Percentiles rank a stretch among this genome's conserved stretches.
These are phyloP conservation scores for Logfia minima DNA, from an alignment of 129 eudicot genomes.

Conservation along the genomic window DNA sequence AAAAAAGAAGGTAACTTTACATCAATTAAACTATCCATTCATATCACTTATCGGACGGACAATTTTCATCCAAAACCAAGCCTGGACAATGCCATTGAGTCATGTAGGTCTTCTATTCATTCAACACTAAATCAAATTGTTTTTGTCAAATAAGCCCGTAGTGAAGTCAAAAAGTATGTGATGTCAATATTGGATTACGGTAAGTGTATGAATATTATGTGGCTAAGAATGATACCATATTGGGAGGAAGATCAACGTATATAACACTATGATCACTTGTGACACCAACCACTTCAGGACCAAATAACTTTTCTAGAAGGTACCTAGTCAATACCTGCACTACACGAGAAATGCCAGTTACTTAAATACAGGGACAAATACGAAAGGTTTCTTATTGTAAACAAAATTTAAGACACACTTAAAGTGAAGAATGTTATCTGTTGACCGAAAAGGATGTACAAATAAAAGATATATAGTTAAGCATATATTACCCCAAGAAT, in stretches of 20 bases:
- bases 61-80: too few relatives aligned
- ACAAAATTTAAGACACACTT: neutral
- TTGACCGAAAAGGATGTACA: neutral
- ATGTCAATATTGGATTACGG: too few relatives aligned
- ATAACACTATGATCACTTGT: conserved; percentile 69
- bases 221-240: conserved; percentile 61
- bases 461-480: neutral
- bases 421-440: neutral
- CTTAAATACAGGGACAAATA: neutral
- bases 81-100: too few relatives aligned
- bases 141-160: too few relatives aligned
- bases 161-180: too few relatives aligned
- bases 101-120: too few relatives aligned
- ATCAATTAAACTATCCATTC: too few relatives aligned
- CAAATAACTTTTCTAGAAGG: conserved; percentile 70
- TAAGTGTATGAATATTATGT: too few relatives aligned
- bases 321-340: conserved; percentile 73
- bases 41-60: too few relatives aligned
- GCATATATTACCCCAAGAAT: conserved; percentile 66
- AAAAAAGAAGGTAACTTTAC: too few relatives aligned
- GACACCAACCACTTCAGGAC: conserved; percentile 60
- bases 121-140: too few relatives aligned
- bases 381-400: neutral
- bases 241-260: conserved; percentile 88
- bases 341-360: neutral